A percentile compares a stretch with the other conserved stretches of the same genome.
Evolutionary conservation across 1,284 basidiomycete genomes (phyloP).

Genomic region (Thelephora terrestris): DNA sequence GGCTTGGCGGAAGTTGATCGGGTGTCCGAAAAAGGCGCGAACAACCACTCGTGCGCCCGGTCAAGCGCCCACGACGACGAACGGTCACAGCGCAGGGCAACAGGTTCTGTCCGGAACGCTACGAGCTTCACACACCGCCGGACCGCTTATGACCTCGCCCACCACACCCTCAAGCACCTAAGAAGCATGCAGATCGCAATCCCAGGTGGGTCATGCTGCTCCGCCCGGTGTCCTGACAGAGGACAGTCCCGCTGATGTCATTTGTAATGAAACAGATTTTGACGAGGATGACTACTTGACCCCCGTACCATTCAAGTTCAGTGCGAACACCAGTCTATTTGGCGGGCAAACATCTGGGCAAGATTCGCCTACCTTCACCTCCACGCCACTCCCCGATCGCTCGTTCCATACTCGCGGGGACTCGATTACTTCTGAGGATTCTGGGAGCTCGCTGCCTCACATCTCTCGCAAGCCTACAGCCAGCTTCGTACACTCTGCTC

Average conservation of each 20-base stretch:
- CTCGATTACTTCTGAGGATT: conserved; percentile 58
- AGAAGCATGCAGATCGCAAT: conserved; percentile 73
- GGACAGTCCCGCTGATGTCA: background rate
- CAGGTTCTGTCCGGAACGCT: too few species aligned
- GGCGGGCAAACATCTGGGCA: conserved; percentile 34
- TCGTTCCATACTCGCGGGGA: conserved; percentile 66
- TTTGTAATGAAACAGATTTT: conserved; percentile 37
- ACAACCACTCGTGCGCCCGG: background rate
- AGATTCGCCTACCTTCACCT: conserved; percentile 59
- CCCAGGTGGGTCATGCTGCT: conserved; percentile 42
- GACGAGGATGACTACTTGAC: conserved; percentile 62
- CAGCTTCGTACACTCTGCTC: conserved; percentile 56
- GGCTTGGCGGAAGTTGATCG: too few species aligned
- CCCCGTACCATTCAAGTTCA: conserved; percentile 47
- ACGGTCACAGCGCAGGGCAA: too few species aligned
- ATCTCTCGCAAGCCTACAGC: conserved; percentile 32
- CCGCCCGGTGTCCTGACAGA: background rate
- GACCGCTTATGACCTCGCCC: too few species aligned
- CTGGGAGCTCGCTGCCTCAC: conserved; percentile 44
- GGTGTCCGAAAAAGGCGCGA: background rate
- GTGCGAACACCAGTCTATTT: conserved; percentile 9
- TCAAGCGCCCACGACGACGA: too few species aligned
- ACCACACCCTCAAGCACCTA: conserved; percentile 19
- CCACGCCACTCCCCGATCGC: conserved; percentile 34
- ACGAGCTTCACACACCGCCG: too few species aligned